Percentiles rank a stretch among this genome's conserved stretches.
phyloP scores from a whole-genome alignment of 2,329 filamentous ascomycete genomes.

The Fulvia fulva region DNA sequence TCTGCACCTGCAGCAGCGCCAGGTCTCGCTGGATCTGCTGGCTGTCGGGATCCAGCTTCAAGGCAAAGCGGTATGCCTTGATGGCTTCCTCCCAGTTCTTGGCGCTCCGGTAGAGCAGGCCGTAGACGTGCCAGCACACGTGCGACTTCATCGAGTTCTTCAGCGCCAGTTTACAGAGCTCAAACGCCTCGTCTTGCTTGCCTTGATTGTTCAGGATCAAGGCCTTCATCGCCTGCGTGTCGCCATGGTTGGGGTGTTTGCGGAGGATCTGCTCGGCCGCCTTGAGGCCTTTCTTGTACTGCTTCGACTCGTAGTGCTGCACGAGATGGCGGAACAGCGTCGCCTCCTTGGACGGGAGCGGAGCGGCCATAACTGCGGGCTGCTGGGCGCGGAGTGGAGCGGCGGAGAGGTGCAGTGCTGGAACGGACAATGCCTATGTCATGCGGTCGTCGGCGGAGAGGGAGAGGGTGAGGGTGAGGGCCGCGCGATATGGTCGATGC shows the following conservation, averaged over 20 bases:
- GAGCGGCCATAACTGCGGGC: constrained; percentile 13
- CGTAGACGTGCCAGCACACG: constrained; percentile 99
- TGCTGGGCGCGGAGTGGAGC: neutral
- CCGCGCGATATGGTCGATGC: neutral
- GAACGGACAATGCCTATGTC: neutral
- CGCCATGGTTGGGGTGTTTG: constrained; percentile 92
- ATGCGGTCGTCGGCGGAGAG: neutral
- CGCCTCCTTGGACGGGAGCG: constrained; percentile 77
- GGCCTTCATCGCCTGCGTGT: constrained; percentile 98
- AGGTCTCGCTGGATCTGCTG: constrained; percentile 91
- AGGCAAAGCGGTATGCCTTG: constrained; percentile 96
- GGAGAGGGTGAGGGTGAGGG: neutral
- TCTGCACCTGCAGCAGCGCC: constrained; percentile 89
- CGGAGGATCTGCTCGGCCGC: constrained; percentile 93
- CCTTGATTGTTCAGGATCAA: constrained; percentile 91
- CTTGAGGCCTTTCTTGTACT: constrained; percentile 87
- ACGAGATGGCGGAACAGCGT: constrained; percentile 93
- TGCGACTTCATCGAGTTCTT: constrained; percentile 98
- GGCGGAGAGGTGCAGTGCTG: neutral
- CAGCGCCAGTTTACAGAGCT: constrained; percentile 84
- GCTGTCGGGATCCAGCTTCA: constrained; percentile 90
- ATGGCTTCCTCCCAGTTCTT: constrained; percentile 99
- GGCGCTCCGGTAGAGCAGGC: constrained; percentile 82
- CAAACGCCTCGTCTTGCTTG: constrained; percentile 90
- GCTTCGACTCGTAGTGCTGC: constrained; percentile 95